Evolutionary conservation across 169 alveolate genomes (phyloP), one percentile per base, ranked within the genome.

Genomic region (Eimeria necatrix): DNA sequence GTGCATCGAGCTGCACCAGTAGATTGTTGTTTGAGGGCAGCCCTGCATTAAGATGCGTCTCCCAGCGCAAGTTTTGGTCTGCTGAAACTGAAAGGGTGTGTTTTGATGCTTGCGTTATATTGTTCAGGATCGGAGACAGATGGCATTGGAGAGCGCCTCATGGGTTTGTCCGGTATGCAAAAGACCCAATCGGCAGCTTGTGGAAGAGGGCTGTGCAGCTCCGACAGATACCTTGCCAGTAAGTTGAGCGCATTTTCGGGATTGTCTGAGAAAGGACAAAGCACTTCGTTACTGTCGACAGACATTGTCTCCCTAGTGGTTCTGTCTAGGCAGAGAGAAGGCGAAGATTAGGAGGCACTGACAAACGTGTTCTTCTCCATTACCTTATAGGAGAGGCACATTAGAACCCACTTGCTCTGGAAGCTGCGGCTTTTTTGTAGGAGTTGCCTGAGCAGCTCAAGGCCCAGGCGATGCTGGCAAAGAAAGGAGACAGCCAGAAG

Each of bases 181-280:
- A 20, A 94, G 93, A 73, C 68, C 94, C 20, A 94, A 94, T 93
- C n/a, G 78, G 46, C 93, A 88, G 71, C 93, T 94, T 26, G 93
- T 94, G 32, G 94, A 96, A 48, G 96, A 81, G 76, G 95, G 95
- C 49, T 96, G 96, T 81, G 95, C 96, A 26, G 96, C 93, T 48
- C 96, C 92, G 4, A 48, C 92, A 16, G 52, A 64, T 64, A 76
- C 95, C 10, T 61, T 61, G 20, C 95, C 95, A 24, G 94, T 71
- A 73, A 51, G 94, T 52, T 2, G 52, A 49, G 41, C 26, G 76
- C 52, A 48, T 8, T 18, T 46, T 9, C 4, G 80, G 14, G 80
- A 68, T 68, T 68, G 24, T 8, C 10, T 0, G 14, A 12, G 80
- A n/a, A 24, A n/a, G 80, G n/a, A 68, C 24, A 1, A 68, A 68